A percentile compares a stretch with the other conserved stretches of the same genome.
Conservation (phyloP, 139 green algal genomes). For the Limnomonas spitsbergensis region DNA sequence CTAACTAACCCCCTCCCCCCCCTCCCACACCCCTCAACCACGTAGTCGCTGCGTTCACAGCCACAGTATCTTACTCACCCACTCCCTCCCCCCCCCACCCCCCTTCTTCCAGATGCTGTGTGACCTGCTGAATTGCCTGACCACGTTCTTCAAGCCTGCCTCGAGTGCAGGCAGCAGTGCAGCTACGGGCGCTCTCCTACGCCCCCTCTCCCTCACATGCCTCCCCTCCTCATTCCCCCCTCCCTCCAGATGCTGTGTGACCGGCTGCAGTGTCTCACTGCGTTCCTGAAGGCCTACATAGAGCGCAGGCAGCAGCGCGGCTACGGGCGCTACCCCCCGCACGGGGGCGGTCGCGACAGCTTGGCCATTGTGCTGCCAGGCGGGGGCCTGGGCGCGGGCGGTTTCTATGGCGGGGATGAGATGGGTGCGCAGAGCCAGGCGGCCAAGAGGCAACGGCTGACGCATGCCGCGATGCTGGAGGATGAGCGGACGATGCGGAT, state of each 20-base stretch:
- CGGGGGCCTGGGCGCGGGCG: neutral
- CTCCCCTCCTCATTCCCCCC: no score
- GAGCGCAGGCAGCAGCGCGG: conserved; percentile 28
- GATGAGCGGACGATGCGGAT: conserved; percentile 52
- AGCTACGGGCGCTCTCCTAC: no score
- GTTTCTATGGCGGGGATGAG: neutral
- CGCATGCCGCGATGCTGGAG: conserved; percentile 63
- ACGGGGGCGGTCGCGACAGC: conserved; percentile 1
- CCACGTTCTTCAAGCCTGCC: no score
- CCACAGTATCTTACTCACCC: no score
- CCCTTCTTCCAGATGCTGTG: no score
- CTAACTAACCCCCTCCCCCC: no score
- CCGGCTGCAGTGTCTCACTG: neutral
- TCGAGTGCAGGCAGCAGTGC: no score
- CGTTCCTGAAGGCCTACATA: conserved; percentile 53
- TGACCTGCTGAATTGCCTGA: no score
- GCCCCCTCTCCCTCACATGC: no score
- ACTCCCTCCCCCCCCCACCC: no score
- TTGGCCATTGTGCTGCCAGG: neutral
- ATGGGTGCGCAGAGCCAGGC: neutral
- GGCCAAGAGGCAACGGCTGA: conserved; percentile 70
- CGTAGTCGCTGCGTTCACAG: no score
- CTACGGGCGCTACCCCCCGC: conserved; percentile 19
- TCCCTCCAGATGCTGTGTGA: neutral
- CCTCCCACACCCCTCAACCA: no score